phyloP scores from a whole-genome alignment of 352 stramenopile genomes.

The Globisporangium middletonii region DNA sequence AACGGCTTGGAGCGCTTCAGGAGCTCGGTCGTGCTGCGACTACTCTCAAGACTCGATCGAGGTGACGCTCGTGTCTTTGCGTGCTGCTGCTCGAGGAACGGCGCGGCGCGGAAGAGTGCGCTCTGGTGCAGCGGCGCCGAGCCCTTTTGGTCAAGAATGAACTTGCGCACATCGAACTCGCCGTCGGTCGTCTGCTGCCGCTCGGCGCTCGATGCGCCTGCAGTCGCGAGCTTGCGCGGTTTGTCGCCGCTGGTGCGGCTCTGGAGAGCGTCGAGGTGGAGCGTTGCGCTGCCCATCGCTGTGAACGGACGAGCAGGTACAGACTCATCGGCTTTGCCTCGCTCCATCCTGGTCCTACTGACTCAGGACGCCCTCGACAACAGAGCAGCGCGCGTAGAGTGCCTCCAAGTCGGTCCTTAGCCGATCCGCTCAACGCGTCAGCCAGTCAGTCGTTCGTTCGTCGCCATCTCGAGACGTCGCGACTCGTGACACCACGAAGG shows the following conservation, averaged over 20 bases:
- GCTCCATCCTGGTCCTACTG: not conserved
- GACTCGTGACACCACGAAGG: too few relatives aligned
- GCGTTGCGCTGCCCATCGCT: conserved; percentile 23
- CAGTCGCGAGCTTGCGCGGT: conserved; percentile 5
- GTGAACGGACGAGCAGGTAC: conserved; percentile 23
- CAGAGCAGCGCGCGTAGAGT: not conserved
- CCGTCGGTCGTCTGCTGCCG: conserved; percentile 1
- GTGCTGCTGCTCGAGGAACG: conserved; percentile 13
- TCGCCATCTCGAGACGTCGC: too few relatives aligned
- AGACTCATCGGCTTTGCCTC: not conserved
- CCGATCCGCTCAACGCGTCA: too few relatives aligned
- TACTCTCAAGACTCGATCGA: not conserved
- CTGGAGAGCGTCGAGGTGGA: conserved; percentile 21
- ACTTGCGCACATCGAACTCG: conserved; percentile 61
- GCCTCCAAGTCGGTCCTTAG: not conserved
- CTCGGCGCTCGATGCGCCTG: not conserved
- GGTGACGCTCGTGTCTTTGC: conserved; percentile 1
- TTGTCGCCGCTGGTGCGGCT: conserved; percentile 8
- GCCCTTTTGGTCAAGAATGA: conserved; percentile 57
- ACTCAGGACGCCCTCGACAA: not conserved
- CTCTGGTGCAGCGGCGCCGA: conserved; percentile 47
- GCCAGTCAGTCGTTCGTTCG: too few relatives aligned
- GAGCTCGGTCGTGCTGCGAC: conserved; percentile 1
- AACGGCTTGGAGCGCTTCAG: conserved; percentile 11
- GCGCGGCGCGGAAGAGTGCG: conserved; percentile 43